Evolutionary conservation across 2,329 filamentous ascomycete species (phyloP), one percentile per base, ranked within the genome.

Genomic region (Aspergillus tamarii): DNA sequence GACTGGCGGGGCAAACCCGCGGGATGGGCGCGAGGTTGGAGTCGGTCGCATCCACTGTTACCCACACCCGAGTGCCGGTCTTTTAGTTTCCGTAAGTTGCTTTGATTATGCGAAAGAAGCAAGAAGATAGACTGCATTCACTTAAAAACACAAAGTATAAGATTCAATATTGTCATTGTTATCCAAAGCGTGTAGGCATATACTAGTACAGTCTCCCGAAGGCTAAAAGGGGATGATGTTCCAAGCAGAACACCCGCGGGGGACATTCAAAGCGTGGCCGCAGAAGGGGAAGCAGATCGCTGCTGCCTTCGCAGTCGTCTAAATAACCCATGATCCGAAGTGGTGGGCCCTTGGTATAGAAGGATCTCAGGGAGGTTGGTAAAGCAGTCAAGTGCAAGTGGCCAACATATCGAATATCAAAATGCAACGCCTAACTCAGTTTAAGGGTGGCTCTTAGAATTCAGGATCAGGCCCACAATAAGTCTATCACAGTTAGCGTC

Each of bases 381-480:
- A 30, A 46, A 48, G 45, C 26, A 50, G 21, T 34, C 32, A 39
- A 45, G 39, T 59, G 54, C 53, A 59, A 57, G 59, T 50, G 48
- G 65, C 58, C 63, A 63, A 59, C 46, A 32, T 56, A 62, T 53
- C 56, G 55, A 61, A 57, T 60, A 60, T 50, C 59, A 61, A 61
- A 41, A 32, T 56, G 50, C 30, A 46, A 56, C 30, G 55, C 30
- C 21, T 50, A 45, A 30, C 19, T 53, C 41, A n/a, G 12, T 61
- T 69, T 62, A 69, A 46, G 61, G 62, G 43, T 66, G 66, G 41
- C 85, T 89, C 84, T 93, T 93, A 66, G 92, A 95, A 87, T 97
- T 96, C 75, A 97, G 87, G 75, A 97, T 94, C 50, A 97, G 87
- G 62, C 92, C 93, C 66, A 97, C 94, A 76, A 97, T 97, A 69